These are phyloP conservation scores for Herpetomonas samuelpessoai DNA, from an alignment of 208 protist genomes.

Conservation along the genomic window DNA sequence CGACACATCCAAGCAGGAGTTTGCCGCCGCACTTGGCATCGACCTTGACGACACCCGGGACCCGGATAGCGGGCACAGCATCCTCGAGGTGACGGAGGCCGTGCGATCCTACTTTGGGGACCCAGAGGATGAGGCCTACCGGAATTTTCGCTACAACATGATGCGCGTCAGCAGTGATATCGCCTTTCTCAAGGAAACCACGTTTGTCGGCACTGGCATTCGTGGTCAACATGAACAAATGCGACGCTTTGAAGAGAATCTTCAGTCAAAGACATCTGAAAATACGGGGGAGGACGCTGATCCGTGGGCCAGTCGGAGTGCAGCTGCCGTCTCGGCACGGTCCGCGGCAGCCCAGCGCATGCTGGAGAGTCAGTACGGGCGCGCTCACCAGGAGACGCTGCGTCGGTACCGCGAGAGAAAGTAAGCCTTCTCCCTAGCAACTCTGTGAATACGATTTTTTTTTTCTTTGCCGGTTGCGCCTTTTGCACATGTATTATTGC, in stretches of 20 bases:
- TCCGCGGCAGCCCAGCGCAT: background rate
- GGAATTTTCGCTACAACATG: constrained; percentile 30
- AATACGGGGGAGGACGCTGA: background rate
- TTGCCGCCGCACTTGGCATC: constrained; percentile 41
- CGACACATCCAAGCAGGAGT: constrained; percentile 35
- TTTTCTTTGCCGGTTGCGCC: no score
- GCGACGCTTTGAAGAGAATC: background rate
- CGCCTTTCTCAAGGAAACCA: constrained; percentile 40
- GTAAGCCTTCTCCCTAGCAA: no score
- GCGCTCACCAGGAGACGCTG: background rate
- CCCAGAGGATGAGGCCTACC: constrained; percentile 52
- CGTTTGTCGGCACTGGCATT: constrained; percentile 1
- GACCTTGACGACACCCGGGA: constrained; percentile 31
- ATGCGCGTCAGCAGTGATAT: constrained; percentile 22
- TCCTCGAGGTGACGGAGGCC: constrained; percentile 28
- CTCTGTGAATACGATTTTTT: no score
- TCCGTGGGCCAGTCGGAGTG: background rate
- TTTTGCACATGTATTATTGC: no score
- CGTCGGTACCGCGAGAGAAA: background rate
- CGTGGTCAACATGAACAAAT: background rate
- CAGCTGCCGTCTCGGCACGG: background rate
- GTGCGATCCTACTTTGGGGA: constrained; percentile 55
- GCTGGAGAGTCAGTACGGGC: background rate
- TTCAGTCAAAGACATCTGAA: background rate
- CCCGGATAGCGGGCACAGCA: constrained; percentile 22